Base-by-base conservation (phyloP, 163 green algal species). In the Volvox carteri region DNA sequence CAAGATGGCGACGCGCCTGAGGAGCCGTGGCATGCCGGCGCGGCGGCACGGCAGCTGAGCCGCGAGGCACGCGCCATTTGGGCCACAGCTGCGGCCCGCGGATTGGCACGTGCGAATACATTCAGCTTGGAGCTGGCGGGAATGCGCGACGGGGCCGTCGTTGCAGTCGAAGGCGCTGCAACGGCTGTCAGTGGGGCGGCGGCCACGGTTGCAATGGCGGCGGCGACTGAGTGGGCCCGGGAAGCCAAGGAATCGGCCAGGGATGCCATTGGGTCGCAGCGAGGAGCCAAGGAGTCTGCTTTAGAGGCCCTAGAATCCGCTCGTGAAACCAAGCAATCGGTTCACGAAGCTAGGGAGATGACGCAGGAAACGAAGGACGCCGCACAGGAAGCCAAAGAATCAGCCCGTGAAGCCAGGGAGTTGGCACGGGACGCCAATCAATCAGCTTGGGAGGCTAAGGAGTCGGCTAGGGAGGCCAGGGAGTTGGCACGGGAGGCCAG, bases 1-100 rank as follows among this genome's bases (percentile, higher is more conserved):
- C n/a, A n/a, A n/a, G n/a, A n/a, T n/a, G n/a, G n/a, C n/a, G n/a
- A 19, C 54, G 54, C 54, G 28, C 54, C 74, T 46, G 30, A 58
- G 56, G 35, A 11, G 2, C 44, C 12, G 21, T 88, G 83, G 83
- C 83, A 81, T 21, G 68, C 68, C 12, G 83, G 83, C 25, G 25
- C 37, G 2, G 14, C 67, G 3, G 83, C 83, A 11, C 25, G 58
- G 6, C 67, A 25, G 0, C 68, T 88, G 25, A 54, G 21, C 1
- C 68, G 46, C 0, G 83, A 88, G 68, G 79, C 79, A 19, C 19
- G 39, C 0, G 44, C 30, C 18, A 62, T 62, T 0, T 62, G 79
- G 1, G 30, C 18, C 6, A 62, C 79, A 8, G 79, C 62, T 4
- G 60, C 44, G 19, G 62, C 79, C 14, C 79, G 78, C 44, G 74